Percentiles rank a stretch among this genome's conserved stretches.
phyloP scores from a whole-genome alignment of 2,329 filamentous ascomycete genomes.

The Aspergillus ibericus region DNA sequence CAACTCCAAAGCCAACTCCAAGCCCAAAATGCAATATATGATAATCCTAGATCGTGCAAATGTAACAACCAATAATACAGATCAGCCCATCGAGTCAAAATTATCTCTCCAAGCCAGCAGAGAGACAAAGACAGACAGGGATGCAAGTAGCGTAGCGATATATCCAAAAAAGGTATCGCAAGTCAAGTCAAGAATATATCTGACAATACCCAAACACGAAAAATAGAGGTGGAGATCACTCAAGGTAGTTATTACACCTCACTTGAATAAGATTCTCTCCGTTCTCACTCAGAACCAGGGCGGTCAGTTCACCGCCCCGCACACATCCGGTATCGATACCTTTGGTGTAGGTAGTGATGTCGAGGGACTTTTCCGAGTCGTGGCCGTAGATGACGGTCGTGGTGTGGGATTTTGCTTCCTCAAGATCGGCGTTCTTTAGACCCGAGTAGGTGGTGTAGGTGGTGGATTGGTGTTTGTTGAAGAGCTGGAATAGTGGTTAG shows the following conservation, averaged over 20 bases:
- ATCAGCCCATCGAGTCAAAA: not conserved
- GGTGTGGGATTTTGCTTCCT: constrained; percentile 33
- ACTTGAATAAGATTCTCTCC: constrained; percentile 46
- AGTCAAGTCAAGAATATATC: not conserved
- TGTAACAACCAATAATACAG: not conserved
- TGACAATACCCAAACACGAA: not conserved
- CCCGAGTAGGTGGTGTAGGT: constrained; percentile 28
- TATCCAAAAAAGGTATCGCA: too few species aligned
- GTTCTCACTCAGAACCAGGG: constrained; percentile 68
- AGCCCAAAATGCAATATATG: not conserved
- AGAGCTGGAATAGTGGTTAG: constrained; percentile 39
- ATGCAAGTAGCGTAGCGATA: not conserved
- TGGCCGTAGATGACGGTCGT: constrained; percentile 84
- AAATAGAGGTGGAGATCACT: constrained; percentile 9
- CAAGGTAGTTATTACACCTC: constrained; percentile 38
- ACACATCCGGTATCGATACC: constrained; percentile 85
- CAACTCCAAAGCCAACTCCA: not conserved
- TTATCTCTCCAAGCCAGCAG: constrained; percentile 8
- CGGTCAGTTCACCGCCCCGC: constrained; percentile 71
- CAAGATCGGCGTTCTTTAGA: constrained; percentile 16
- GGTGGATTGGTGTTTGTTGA: constrained; percentile 50
- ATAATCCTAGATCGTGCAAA: not conserved
- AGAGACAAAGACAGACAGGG: not conserved
- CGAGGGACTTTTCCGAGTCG: constrained; percentile 71
- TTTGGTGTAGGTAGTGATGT: constrained; percentile 68